phyloP scores from a whole-genome alignment of 2,329 filamentous ascomycete species.

The Calonectria fujianensis region DNA sequence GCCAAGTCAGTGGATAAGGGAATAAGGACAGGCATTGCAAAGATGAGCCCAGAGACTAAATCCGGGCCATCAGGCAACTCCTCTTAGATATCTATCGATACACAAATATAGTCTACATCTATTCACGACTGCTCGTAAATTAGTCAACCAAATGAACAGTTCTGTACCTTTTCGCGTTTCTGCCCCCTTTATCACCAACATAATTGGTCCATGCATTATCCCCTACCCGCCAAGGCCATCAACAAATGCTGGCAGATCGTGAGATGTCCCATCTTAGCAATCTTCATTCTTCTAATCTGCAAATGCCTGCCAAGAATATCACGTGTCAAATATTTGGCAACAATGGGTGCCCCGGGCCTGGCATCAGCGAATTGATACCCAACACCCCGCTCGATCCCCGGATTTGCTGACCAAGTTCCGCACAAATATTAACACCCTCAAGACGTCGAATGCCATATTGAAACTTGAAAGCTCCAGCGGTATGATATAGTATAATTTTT shows the following conservation, averaged over 20 bases:
- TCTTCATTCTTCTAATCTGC: not conserved
- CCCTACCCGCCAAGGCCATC: not conserved
- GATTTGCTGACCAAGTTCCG: not conserved
- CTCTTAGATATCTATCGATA: not conserved
- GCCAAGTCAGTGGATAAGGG: slow-evolving; percentile 68
- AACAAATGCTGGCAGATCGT: not conserved
- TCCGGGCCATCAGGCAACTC: slow-evolving; percentile 23
- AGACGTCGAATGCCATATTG: not conserved
- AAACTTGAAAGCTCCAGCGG: not conserved
- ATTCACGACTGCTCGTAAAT: not conserved
- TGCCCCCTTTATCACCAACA: not conserved
- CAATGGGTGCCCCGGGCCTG: not conserved
- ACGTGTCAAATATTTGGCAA: not conserved
- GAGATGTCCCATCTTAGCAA: not conserved
- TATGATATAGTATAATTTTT: no score
- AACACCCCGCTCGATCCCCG: not conserved
- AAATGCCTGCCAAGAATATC: not conserved
- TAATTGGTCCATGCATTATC: not conserved
- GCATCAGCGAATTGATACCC: not conserved
- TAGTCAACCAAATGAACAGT: slow-evolving; percentile 3
- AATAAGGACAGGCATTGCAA: slow-evolving; percentile 68
- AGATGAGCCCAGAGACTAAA: slow-evolving; percentile 58
- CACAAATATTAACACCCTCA: no score
- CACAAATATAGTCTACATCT: not conserved
- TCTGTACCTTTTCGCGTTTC: not conserved